Conservation (phyloP, 163 green algal species). For the Prototheca stagnorum region DNA sequence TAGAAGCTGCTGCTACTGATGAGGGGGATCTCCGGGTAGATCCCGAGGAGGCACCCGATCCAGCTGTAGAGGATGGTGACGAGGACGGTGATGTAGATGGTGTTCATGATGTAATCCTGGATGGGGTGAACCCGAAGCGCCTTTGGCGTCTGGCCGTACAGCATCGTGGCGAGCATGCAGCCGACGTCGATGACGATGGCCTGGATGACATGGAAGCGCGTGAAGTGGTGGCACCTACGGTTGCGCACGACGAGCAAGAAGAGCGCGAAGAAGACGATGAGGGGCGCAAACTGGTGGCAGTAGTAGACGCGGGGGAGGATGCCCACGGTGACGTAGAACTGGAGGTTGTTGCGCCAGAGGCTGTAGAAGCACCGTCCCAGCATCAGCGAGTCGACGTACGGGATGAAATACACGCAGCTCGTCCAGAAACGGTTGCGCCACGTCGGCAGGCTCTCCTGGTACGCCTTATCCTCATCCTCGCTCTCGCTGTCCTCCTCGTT, state of each 20-base stretch:
- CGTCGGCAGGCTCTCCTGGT: conserved; percentile 18
- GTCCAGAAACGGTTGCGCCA: conserved; percentile 29
- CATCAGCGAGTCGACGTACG: conserved; percentile 46
- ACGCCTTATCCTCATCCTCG: conserved; percentile 1
- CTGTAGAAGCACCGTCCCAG: conserved; percentile 33
- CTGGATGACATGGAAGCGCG: conserved; percentile 71
- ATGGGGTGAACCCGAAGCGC: too few species aligned
- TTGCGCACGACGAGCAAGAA: conserved; percentile 67
- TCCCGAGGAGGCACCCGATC: too few species aligned
- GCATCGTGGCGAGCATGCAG: conserved; percentile 64
- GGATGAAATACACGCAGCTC: conserved; percentile 46
- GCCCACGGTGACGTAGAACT: conserved; percentile 33
- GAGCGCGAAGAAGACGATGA: conserved; percentile 70
- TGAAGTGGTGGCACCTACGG: conserved; percentile 63
- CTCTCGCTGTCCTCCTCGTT: too few species aligned
- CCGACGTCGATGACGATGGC: conserved; percentile 65
- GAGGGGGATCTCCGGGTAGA: too few species aligned
- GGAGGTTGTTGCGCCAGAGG: conserved; percentile 24
- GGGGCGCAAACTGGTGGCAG: conserved; percentile 50
- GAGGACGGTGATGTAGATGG: too few species aligned
- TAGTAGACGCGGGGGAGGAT: conserved; percentile 47
- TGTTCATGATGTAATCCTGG: too few species aligned
- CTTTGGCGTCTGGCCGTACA: too few species aligned
- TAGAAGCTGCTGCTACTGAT: too few species aligned
- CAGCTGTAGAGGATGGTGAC: too few species aligned